These are phyloP conservation scores for Penicillium pulvis DNA, from an alignment of 495 filamentous ascomycete genomes.

Conservation along the genomic window DNA sequence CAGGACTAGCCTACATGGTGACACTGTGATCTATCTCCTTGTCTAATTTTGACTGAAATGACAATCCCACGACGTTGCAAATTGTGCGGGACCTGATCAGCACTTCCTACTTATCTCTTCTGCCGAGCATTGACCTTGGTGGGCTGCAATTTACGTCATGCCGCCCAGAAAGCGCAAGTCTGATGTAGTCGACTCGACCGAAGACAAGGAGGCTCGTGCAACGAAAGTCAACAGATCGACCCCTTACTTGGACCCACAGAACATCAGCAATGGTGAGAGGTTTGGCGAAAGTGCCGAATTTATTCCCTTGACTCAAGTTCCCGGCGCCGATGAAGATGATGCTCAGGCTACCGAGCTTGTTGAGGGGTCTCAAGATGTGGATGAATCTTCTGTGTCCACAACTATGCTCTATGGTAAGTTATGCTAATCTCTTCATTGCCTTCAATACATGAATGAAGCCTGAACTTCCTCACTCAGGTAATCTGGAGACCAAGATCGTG, in stretches of 20 bases:
- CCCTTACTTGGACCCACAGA: neutral
- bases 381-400: constrained; percentile 42
- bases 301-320: constrained; percentile 38
- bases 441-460: neutral
- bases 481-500: constrained; percentile 67
- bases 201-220: constrained; percentile 23
- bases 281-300: constrained; percentile 40
- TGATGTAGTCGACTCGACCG: constrained; percentile 15
- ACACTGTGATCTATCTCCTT: neutral
- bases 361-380: constrained; percentile 39
- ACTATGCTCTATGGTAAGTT: constrained; percentile 55
- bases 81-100: neutral
- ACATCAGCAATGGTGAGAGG: constrained; percentile 27
- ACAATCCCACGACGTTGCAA: neutral
- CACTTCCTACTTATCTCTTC: neutral
- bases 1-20: constrained; percentile 6
- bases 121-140: neutral
- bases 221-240: constrained; percentile 15
- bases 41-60: neutral
- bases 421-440: neutral
- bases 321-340: constrained; percentile 40
- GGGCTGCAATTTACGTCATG: constrained; percentile 9
- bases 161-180: constrained; percentile 26
- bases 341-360: constrained; percentile 36
- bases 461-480: constrained; percentile 25